Conservation (phyloP, 2,329 filamentous ascomycete genomes). For the Colletotrichum endophyticum region DNA sequence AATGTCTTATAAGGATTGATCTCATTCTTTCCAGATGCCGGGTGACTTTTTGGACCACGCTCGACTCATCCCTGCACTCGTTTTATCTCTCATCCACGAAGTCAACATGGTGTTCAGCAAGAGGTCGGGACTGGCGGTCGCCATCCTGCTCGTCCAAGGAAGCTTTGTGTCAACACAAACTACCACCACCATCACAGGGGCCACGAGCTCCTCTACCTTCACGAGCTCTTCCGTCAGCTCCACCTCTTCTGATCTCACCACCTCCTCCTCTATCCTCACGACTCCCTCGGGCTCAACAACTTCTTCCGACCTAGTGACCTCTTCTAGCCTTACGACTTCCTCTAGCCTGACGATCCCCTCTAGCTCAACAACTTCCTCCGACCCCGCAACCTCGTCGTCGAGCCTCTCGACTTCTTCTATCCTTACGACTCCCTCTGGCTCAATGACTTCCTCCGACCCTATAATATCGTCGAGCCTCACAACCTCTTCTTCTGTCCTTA, state of each 20-base stretch:
- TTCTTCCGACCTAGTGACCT: background rate
- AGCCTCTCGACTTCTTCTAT: no score
- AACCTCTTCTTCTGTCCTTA: background rate
- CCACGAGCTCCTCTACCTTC: background rate
- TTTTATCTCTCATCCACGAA: background rate
- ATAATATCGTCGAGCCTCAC: background rate
- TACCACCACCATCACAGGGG: rapidly evolving
- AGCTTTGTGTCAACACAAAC: background rate
- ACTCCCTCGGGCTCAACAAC: background rate
- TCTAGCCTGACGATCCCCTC: background rate
- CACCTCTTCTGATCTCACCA: background rate
- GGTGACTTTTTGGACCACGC: background rate
- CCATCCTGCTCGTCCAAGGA: background rate
- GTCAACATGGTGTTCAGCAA: background rate
- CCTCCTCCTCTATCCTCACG: background rate
- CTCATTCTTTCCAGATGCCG: background rate
- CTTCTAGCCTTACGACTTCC: no score
- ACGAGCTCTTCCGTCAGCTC: background rate
- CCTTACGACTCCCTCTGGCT: no score
- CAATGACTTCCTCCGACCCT: no score
- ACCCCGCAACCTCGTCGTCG: background rate
- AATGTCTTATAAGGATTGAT: background rate
- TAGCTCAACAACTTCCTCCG: background rate
- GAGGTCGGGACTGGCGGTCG: background rate
- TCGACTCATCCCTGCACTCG: background rate